These are phyloP conservation scores for Paecilomyces fulvus DNA, from an alignment of 2,329 filamentous ascomycete genomes.

Conservation along the genomic window DNA sequence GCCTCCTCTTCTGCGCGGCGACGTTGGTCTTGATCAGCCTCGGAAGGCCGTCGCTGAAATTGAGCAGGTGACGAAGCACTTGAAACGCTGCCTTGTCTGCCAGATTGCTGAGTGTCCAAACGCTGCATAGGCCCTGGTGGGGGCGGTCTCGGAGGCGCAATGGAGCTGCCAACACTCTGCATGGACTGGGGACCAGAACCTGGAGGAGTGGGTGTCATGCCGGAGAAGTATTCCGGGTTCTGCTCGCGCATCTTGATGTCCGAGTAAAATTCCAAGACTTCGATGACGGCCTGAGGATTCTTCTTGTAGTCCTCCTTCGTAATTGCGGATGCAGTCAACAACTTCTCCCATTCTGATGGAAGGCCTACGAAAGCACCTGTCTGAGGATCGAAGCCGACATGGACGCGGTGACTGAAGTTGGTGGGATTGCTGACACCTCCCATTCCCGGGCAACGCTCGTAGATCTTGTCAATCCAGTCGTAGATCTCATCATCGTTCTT, in stretches of 20 bases:
- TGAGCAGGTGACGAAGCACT: constrained; percentile 24
- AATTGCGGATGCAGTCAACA: constrained; percentile 91
- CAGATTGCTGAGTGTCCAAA: constrained; percentile 36
- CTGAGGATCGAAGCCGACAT: constrained; percentile 93
- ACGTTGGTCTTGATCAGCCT: constrained; percentile 46
- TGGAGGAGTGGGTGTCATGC: constrained; percentile 57
- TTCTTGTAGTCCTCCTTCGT: constrained; percentile 98
- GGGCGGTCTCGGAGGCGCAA: constrained; percentile 62
- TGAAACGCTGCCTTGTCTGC: constrained; percentile 20
- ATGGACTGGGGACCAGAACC: constrained; percentile 38
- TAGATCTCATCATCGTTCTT: constrained; percentile 96
- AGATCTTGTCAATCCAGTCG: constrained; percentile 98
- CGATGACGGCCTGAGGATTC: constrained; percentile 72
- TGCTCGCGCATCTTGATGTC: constrained; percentile 59
- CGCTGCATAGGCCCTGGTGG: constrained; percentile 44
- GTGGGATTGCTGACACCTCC: constrained; percentile 97
- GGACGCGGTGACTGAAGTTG: constrained; percentile 94
- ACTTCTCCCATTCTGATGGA: constrained; percentile 92
- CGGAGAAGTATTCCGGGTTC: constrained; percentile 52
- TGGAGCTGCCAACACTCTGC: constrained; percentile 43
- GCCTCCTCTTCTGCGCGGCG: constrained; percentile 45
- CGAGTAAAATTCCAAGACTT: constrained; percentile 62
- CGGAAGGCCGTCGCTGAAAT: constrained; percentile 44
- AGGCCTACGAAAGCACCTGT: constrained; percentile 92
- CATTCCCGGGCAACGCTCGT: constrained; percentile 93